Percentiles rank a stretch among this genome's conserved stretches.
Evolutionary conservation across 306 rosid genomes (phyloP).

Genomic region (Dalbergia oliveri): DNA sequence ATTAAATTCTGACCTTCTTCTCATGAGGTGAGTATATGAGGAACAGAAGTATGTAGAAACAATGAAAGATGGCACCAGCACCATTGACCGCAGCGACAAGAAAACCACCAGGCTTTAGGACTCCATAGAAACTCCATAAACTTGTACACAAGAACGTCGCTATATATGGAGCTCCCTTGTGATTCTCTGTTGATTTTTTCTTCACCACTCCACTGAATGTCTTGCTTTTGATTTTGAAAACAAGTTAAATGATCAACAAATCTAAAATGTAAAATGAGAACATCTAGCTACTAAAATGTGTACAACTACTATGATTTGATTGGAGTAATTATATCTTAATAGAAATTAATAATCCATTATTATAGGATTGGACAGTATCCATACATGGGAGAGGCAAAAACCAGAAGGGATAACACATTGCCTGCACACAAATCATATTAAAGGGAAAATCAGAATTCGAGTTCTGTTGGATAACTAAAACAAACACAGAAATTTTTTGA

Average conservation of each 20-base stretch:
- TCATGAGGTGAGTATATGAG: slow-evolving; percentile 59
- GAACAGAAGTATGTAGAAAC: slow-evolving; percentile 55
- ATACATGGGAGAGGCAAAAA: slow-evolving; percentile 67
- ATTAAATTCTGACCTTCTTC: slow-evolving; percentile 50
- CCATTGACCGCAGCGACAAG: slow-evolving; percentile 61
- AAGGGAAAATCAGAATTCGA: neutral
- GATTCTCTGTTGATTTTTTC: slow-evolving; percentile 62
- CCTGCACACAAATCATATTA: slow-evolving; percentile 45
- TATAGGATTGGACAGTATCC: slow-evolving; percentile 8
- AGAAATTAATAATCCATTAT: neutral
- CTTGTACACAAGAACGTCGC: slow-evolving; percentile 58
- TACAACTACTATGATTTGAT: too few relatives aligned
- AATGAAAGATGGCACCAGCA: slow-evolving; percentile 56
- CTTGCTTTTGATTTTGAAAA: slow-evolving; percentile 42
- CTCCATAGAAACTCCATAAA: slow-evolving; percentile 69
- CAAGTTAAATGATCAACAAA: neutral
- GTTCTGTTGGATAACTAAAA: neutral
- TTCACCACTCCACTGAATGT: slow-evolving; percentile 63
- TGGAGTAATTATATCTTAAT: neutral
- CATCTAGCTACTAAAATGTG: neutral
- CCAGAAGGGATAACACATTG: slow-evolving; percentile 58
- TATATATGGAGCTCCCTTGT: slow-evolving; percentile 57
- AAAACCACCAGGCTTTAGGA: slow-evolving; percentile 55
- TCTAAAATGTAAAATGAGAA: neutral
- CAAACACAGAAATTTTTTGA: neutral